phyloP scores from a whole-genome alignment of 257 asterid genomes.

The Ligustrum vulgare region DNA sequence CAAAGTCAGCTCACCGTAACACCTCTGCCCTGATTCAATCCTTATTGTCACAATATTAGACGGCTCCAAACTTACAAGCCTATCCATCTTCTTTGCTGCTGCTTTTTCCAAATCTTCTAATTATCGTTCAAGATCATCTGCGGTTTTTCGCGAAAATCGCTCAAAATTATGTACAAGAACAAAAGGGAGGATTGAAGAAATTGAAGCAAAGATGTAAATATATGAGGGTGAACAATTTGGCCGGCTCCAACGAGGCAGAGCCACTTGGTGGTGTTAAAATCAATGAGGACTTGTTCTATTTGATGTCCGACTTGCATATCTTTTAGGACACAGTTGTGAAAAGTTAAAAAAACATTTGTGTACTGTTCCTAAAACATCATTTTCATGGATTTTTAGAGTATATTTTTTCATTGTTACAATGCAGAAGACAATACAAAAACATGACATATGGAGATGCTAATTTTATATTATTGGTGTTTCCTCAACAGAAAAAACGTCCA shows the following conservation, averaged over 20 bases:
- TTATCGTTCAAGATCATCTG: not conserved
- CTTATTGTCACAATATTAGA: slow-evolving; percentile 57
- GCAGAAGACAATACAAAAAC: slow-evolving; percentile 7
- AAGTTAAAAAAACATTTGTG: no score
- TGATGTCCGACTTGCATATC: slow-evolving; percentile 36
- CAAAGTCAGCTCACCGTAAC: slow-evolving; percentile 50
- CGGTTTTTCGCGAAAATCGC: not conserved
- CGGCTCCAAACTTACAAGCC: slow-evolving; percentile 70
- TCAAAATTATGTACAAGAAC: not conserved
- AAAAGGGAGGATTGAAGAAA: not conserved
- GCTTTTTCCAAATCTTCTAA: not conserved
- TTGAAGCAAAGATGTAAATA: slow-evolving; percentile 21
- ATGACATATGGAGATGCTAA: slow-evolving; percentile 7
- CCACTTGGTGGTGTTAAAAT: slow-evolving; percentile 62
- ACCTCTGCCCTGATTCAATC: slow-evolving; percentile 56
- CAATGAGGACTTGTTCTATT: slow-evolving; percentile 79
- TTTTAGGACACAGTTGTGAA: not conserved
- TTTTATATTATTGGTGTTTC: not conserved
- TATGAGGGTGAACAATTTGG: slow-evolving; percentile 26
- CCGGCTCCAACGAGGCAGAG: slow-evolving; percentile 57
- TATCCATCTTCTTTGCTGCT: slow-evolving; percentile 48
- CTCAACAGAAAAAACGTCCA: not conserved
- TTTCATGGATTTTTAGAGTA: slow-evolving; percentile 28
- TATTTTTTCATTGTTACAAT: slow-evolving; percentile 22
- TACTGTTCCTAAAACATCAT: slow-evolving; percentile 15